Base-by-base conservation (phyloP, 2,329 filamentous ascomycete genomes). In the Akanthomyces dipterigenus region DNA sequence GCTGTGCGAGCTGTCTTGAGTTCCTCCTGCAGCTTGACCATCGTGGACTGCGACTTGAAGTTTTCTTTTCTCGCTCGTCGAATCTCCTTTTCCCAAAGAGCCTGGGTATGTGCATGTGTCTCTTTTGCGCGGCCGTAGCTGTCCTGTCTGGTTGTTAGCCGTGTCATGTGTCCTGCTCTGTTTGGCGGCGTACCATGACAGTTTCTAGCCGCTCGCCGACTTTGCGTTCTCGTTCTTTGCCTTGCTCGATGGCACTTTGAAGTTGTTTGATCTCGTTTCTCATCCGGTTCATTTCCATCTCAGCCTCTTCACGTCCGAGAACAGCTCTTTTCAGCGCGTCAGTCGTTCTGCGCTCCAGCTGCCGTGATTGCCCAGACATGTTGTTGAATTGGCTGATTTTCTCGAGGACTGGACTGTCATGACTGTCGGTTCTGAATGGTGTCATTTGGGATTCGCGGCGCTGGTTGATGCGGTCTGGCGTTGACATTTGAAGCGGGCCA, bases 371-470 rank as follows among this genome's bases (percentile, higher is more conserved):
- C 65, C 80, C 75, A 62, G 87, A 82, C 49, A 91, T 78, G 62
- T 80, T 83, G 76, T 91, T 89, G 73, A 91, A 90, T 72, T 89
- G 88, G 69, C 84, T 86, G 64, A 90, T 88, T 69, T 86, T 85
- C 63, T 88, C 84, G 67, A 86, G 79, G 6, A 89, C 85, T 24
- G 84, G 83, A 67, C 82, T 85, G 63, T 85, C 83, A 64, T 84
- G 80, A 61, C 74, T 73, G 62, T 75, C 76, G 68, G 63, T 70
- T 64, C 70, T 73, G 49, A 67, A 67, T 43, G 75, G 70, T 28
- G 73, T 69, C 65, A 77, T 71, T 60, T 75, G 66, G 60, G 73
- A 69, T 18, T 75, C 73, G 42, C 74, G 70, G 46, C 73, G 71
- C 65, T 80, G 77, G 69, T 88, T 88, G 62, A 83, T 79, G 68